Base-by-base conservation (phyloP, 139 green algal genomes). In the Bryopsis sp. region DNA sequence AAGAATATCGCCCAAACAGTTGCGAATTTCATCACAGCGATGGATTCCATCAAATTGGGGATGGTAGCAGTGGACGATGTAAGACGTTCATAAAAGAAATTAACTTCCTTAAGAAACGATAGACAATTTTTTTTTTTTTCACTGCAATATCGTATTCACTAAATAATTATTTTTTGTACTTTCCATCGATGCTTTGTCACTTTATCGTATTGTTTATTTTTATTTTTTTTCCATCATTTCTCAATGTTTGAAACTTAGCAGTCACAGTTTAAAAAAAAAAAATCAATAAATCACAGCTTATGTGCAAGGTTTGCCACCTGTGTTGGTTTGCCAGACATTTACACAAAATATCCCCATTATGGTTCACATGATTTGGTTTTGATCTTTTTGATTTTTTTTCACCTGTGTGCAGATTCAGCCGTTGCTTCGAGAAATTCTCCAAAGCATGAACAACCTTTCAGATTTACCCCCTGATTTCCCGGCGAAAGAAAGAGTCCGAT, bases 11-110 rank as follows among this genome's bases (percentile, higher is more conserved):
- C 8, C 33, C n/a, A n/a, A 32, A 50, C 32, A 1, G 66, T 79
- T 3, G 78, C 68, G 74, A 75, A 90, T 71, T 97, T 96, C 72
- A 97, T 97, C 85, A 97, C 91, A 1, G 78, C 85, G 32, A 96
- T 97, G 90, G 92, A 97, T 66, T 79, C 78, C 0, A 67, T 97
- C 24, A 95, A 94, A 70, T 82, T 97, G 28, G 89, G 90, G 75
- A 89, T 97, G 84, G 79, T 87, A n/a, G 92, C 92, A 0, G 87
- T 96, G 32, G 92, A 97, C 72, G 81, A 96, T 73, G 82, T 92
- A 58, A 2, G 67, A 1, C 36, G 36, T 31, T 1, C 3, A 38
- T n/a, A 37, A 34, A 3, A 57, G 47, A 31, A 24, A 24, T 57
- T 24, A 57, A 24, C 47, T 24, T 57, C 47, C 31, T 15, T 11